A percentile compares a stretch with the other conserved stretches of the same genome.
phyloP scores from a whole-genome alignment of 768 basidiomycete species.

The Suillus clintonianus region DNA sequence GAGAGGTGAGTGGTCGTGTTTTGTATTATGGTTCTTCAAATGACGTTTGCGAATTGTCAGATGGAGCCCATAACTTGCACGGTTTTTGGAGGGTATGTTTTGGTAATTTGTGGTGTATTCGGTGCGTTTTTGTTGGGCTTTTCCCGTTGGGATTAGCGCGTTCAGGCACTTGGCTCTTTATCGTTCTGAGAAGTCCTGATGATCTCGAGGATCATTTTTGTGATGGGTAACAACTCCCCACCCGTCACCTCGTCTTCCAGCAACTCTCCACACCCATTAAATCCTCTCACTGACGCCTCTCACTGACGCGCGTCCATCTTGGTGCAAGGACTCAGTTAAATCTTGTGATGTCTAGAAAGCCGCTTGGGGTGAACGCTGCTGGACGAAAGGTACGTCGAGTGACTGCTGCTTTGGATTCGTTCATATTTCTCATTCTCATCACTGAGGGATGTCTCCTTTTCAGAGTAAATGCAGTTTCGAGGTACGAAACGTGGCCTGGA shows the following conservation, averaged over 20 bases:
- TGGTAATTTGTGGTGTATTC: conserved; percentile 85
- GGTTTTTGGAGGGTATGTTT: conserved; percentile 84
- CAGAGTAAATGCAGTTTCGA: conserved; percentile 83
- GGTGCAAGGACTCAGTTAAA: conserved; percentile 75
- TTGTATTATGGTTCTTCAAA: neutral
- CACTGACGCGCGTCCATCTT: neutral
- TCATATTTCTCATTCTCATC: neutral
- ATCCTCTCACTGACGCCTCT: neutral
- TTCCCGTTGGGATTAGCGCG: neutral
- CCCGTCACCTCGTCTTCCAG: too few relatives aligned
- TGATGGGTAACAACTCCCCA: too few relatives aligned
- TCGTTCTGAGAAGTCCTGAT: neutral
- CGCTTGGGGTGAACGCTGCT: conserved; percentile 63
- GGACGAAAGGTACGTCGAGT: conserved; percentile 47
- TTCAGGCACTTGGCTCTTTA: neutral
- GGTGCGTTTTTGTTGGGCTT: conserved; percentile 40
- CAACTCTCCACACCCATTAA: too few relatives aligned
- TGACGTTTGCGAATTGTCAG: neutral
- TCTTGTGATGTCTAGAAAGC: conserved; percentile 79
- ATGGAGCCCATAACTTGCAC: conserved; percentile 46
- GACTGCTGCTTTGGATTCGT: neutral
- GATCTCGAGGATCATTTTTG: too few relatives aligned
- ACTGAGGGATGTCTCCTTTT: neutral
- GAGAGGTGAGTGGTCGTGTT: too few relatives aligned
- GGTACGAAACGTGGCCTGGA: conserved; percentile 53